A percentile compares a stretch with the other conserved stretches of the same genome.
These are phyloP conservation scores for Gentiana macrophylla DNA, from an alignment of 257 asterid species.

Conservation along the genomic window DNA sequence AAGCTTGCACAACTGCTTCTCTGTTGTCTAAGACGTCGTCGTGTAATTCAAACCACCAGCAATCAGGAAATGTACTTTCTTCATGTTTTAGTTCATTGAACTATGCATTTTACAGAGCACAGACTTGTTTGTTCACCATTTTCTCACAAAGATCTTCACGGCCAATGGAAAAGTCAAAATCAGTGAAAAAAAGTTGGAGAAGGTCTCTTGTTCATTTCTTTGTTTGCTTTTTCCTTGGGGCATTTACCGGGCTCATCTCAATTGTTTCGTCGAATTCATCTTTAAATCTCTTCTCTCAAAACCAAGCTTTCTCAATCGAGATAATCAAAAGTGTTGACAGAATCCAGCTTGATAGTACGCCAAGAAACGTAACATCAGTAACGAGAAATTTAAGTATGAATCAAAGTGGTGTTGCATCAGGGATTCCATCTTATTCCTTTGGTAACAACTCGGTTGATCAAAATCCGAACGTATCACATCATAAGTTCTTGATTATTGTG, in stretches of 20 bases:
- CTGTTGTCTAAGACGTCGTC: slow-evolving; percentile 61
- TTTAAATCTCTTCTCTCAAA: slow-evolving; percentile 20
- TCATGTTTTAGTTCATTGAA: slow-evolving; percentile 38
- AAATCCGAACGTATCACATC: slow-evolving; percentile 13
- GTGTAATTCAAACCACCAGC: slow-evolving; percentile 28
- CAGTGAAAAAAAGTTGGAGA: slow-evolving; percentile 50
- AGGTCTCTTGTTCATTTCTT: slow-evolving; percentile 49
- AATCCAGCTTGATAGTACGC: slow-evolving; percentile 8
- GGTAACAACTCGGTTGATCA: slow-evolving; percentile 16
- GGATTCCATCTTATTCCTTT: slow-evolving; percentile 1
- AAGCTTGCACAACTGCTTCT: slow-evolving; percentile 47
- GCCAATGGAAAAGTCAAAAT: slow-evolving; percentile 42
- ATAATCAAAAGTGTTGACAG: slow-evolving; percentile 19
- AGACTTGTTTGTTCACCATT: slow-evolving; percentile 31
- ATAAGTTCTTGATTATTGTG: slow-evolving; percentile 61
- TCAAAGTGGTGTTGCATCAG: slow-evolving; percentile 21
- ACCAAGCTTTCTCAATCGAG: slow-evolving; percentile 34
- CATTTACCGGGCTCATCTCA: slow-evolving; percentile 50
- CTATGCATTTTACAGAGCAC: slow-evolving; percentile 39
- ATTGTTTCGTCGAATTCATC: slow-evolving; percentile 32
- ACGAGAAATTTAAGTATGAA: slow-evolving; percentile 12
- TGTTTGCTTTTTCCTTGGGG: slow-evolving; percentile 48
- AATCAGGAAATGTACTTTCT: slow-evolving; percentile 19
- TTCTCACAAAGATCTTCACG: slow-evolving; percentile 44
- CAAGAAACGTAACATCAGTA: slow-evolving; percentile 17